Conservation (phyloP, 352 stramenopile species). For the Phytophthora sansomeana region DNA sequence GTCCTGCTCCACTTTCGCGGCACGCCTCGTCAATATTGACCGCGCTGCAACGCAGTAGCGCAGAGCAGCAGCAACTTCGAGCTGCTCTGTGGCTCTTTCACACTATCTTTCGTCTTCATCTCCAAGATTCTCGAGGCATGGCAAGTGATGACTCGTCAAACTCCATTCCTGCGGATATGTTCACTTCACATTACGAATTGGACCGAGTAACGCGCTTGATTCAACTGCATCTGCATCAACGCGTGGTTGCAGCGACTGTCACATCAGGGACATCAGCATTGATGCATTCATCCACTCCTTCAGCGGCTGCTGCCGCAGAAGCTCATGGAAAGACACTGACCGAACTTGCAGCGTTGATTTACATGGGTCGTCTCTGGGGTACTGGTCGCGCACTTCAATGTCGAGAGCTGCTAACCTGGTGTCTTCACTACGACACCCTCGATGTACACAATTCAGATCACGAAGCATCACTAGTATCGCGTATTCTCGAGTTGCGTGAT, state of each 20-base stretch:
- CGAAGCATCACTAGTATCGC: slow-evolving; percentile 18
- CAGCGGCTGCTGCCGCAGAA: slow-evolving; percentile 18
- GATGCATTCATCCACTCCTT: slow-evolving; percentile 15
- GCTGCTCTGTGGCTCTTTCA: slow-evolving; percentile 63
- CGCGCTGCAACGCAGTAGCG: slow-evolving; percentile 20
- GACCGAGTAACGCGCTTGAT: slow-evolving; percentile 37
- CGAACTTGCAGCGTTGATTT: slow-evolving; percentile 42
- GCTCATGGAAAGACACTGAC: slow-evolving; percentile 28
- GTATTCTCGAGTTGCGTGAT: slow-evolving; percentile 37
- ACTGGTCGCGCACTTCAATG: slow-evolving; percentile 36
- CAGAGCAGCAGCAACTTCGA: slow-evolving; percentile 23
- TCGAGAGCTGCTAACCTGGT: slow-evolving; percentile 44
- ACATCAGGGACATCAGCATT: slow-evolving; percentile 13
- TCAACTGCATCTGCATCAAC: slow-evolving; percentile 41
- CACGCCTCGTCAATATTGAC: slow-evolving; percentile 36
- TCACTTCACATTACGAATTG: slow-evolving; percentile 55
- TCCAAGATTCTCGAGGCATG: slow-evolving; percentile 2
- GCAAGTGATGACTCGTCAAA: neutral
- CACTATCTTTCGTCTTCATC: slow-evolving; percentile 47
- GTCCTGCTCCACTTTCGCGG: slow-evolving; percentile 22
- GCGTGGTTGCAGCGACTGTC: slow-evolving; percentile 33
- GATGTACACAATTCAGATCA: slow-evolving; percentile 29
- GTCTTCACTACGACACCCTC: slow-evolving; percentile 33
- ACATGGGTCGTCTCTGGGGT: slow-evolving; percentile 40
- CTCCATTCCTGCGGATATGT: slow-evolving; percentile 40